phyloP scores from a whole-genome alignment of 768 basidiomycete species.

The Russula dissimulans region DNA sequence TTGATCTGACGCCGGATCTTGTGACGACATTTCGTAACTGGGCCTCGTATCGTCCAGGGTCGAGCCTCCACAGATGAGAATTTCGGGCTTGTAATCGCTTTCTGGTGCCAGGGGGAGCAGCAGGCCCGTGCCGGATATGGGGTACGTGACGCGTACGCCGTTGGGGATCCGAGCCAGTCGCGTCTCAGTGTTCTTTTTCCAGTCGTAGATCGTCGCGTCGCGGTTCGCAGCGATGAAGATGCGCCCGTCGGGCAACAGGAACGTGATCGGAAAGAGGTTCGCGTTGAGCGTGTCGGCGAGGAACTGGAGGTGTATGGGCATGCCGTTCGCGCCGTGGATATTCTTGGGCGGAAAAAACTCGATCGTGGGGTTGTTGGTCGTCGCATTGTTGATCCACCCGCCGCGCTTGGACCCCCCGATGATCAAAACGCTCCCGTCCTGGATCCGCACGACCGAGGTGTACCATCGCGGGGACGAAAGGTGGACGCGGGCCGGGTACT shows the following conservation, averaged over 20 bases:
- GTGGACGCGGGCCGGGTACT: constrained; percentile 52
- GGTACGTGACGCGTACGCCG: constrained; percentile 73
- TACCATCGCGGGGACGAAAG: constrained; percentile 82
- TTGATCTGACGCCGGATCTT: constrained; percentile 63
- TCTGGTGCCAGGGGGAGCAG: constrained; percentile 60
- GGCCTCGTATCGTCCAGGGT: constrained; percentile 49
- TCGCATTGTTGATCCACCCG: constrained; percentile 79
- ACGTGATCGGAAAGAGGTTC: constrained; percentile 76
- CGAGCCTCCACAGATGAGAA: constrained; percentile 75
- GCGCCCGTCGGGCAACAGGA: constrained; percentile 57
- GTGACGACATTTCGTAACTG: constrained; percentile 56
- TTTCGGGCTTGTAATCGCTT: constrained; percentile 54
- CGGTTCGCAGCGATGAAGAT: constrained; percentile 72
- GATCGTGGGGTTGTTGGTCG: constrained; percentile 71
- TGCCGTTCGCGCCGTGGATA: constrained; percentile 55
- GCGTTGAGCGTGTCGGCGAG: constrained; percentile 64
- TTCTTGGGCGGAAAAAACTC: constrained; percentile 79
- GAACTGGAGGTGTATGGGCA: constrained; percentile 56
- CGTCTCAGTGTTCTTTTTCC: constrained; percentile 51
- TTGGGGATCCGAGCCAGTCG: constrained; percentile 64
- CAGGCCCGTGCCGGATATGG: constrained; percentile 69
- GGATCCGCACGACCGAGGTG: constrained; percentile 56
- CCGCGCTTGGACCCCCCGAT: constrained; percentile 75
- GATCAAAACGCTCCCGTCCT: constrained; percentile 77
- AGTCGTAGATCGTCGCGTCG: constrained; percentile 75